phyloP scores from a whole-genome alignment of 2,329 filamentous ascomycete genomes.

The Cadophora gregata region DNA sequence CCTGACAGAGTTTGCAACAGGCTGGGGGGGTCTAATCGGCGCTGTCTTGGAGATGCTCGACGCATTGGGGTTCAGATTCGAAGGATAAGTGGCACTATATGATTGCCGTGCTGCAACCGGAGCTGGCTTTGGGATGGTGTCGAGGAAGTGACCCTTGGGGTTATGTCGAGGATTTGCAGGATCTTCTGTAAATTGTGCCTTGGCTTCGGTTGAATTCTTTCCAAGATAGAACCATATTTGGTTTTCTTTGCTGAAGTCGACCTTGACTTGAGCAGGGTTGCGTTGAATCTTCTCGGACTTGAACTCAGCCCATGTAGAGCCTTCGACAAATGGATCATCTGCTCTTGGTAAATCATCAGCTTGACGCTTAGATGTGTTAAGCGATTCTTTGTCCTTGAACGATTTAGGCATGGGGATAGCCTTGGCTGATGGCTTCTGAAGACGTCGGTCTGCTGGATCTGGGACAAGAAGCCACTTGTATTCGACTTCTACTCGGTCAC shows the following conservation, averaged over 20 bases:
- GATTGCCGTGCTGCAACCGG: constrained; percentile 49
- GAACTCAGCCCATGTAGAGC: constrained; percentile 82
- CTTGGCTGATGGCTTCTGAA: constrained; percentile 76
- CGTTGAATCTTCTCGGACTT: constrained; percentile 61
- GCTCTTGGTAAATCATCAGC: constrained; percentile 67
- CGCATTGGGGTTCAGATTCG: constrained; percentile 34
- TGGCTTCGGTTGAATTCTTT: constrained; percentile 84
- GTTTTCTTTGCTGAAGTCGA: constrained; percentile 74
- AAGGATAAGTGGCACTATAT: constrained; percentile 43
- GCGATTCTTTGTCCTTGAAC: constrained; percentile 66
- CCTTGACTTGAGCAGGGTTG: constrained; percentile 67
- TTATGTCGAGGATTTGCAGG: constrained; percentile 65
- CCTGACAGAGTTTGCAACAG: constrained; percentile 41
- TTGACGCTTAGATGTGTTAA: constrained; percentile 68
- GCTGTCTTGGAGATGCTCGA: constrained; percentile 43
- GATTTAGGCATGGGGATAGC: constrained; percentile 74
- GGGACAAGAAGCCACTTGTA: constrained; percentile 84
- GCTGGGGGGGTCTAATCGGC: constrained; percentile 42
- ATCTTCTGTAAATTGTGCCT: constrained; percentile 89
- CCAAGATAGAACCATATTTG: constrained; percentile 91
- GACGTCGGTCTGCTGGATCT: constrained; percentile 70
- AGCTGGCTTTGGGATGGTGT: constrained; percentile 65
- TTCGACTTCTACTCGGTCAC: constrained; percentile 77
- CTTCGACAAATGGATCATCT: constrained; percentile 70
- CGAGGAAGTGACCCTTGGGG: constrained; percentile 73